A percentile compares a stretch with the other conserved stretches of the same genome.
Evolutionary conservation across 441 rosid genomes (phyloP).

Genomic region (Metrosideros polymorpha): DNA sequence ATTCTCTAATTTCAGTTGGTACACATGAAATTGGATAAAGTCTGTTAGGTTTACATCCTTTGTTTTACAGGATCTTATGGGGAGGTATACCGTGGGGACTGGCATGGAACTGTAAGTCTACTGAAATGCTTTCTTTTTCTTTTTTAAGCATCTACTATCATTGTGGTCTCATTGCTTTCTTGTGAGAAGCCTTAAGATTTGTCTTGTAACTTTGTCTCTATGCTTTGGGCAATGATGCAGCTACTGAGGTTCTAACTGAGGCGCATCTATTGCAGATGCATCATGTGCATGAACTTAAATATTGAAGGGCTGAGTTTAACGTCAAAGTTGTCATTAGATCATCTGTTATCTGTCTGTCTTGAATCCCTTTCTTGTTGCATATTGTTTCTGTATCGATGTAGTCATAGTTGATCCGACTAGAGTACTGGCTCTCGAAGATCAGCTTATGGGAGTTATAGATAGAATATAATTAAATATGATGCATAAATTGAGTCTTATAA

Average conservation of each 20-base stretch:
- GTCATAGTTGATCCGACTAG: not conserved
- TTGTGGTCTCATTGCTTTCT: not conserved
- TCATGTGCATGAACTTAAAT: not conserved
- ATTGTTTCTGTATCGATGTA: not conserved
- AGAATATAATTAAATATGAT: not conserved
- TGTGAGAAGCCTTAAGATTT: not conserved
- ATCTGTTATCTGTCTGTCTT: not conserved
- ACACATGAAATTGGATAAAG: not conserved
- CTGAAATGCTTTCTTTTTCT: not conserved
- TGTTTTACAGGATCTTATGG: constrained; percentile 87
- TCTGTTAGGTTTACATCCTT: not conserved
- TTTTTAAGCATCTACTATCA: not conserved
- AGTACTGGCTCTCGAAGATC: not conserved
- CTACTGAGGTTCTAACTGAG: not conserved
- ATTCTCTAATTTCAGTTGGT: not conserved
- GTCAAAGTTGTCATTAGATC: not conserved
- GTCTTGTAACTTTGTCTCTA: not conserved
- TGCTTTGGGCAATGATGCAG: not conserved
- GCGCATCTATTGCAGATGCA: not conserved
- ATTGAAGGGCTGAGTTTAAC: not conserved
- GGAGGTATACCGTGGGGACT: constrained; percentile 91
- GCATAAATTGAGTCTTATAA: not conserved
- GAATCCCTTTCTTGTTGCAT: not conserved
- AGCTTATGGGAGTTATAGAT: not conserved
- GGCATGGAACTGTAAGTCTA: constrained; percentile 94